phyloP scores from a whole-genome alignment of 1,139 yeast species.

The Yamadazyma blattariae region DNA sequence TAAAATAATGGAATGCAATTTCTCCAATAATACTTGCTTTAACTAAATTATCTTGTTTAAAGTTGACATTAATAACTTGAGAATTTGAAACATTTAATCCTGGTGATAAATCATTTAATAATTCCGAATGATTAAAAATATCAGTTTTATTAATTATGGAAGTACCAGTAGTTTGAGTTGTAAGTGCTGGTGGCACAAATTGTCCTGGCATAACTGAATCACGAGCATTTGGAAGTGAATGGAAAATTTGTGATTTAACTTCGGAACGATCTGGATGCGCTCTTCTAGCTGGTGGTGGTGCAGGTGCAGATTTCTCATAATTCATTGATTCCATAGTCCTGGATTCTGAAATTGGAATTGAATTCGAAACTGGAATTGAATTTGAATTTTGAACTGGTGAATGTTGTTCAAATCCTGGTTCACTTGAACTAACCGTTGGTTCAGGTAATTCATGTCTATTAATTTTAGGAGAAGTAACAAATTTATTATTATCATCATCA shows the following conservation, averaged over 20 bases:
- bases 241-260: conserved; percentile 47
- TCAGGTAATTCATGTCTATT: conserved; percentile 14
- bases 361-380: conserved; percentile 1
- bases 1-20: conserved; percentile 62
- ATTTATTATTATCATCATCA: conserved; percentile 37
- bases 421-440: conserved; percentile 8
- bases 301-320: conserved; percentile 33
- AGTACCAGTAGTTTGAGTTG: conserved; percentile 34
- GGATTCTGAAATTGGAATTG: too few relatives aligned
- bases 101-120: conserved; percentile 47
- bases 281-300: conserved; percentile 72
- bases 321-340: conserved; percentile 4
- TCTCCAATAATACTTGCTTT: conserved; percentile 74
- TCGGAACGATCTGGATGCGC: conserved; percentile 22
- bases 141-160: conserved; percentile 29
- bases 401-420: not conserved
- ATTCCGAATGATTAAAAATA: conserved; percentile 27
- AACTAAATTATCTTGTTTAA: conserved; percentile 59
- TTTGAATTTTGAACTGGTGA: not conserved
- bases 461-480: conserved; percentile 26
- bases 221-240: conserved; percentile 30
- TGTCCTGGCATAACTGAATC: conserved; percentile 4
- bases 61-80: conserved; percentile 74
- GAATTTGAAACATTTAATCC: conserved; percentile 79
- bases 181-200: conserved; percentile 12